Conservation (phyloP, 805 yeast species). For the Lachancea quebecensis region DNA sequence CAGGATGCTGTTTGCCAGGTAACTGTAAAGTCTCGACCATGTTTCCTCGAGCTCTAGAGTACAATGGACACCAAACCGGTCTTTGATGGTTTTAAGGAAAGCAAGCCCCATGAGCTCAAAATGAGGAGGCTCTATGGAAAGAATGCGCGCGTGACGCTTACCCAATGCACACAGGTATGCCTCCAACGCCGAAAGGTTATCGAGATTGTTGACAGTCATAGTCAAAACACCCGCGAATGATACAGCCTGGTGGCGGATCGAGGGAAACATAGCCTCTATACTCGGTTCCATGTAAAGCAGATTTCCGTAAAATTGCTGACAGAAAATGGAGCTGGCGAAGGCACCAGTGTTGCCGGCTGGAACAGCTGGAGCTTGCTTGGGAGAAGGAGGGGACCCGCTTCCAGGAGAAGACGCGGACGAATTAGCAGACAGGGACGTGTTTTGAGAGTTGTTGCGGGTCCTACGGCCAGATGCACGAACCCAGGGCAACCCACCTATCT, state of each 20-base stretch:
- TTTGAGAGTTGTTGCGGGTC: not conserved
- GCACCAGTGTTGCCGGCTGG: conserved; percentile 2
- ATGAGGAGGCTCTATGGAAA: conserved; percentile 63
- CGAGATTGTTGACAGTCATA: conserved; percentile 58
- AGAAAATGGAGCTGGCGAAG: conserved; percentile 49
- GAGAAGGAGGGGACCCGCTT: not conserved
- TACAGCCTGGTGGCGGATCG: conserved; percentile 70
- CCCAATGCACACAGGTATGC: conserved; percentile 58
- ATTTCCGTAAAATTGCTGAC: conserved; percentile 70
- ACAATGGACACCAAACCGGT: conserved; percentile 48
- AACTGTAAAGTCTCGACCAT: conserved; percentile 66
- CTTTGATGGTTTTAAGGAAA: conserved; percentile 58
- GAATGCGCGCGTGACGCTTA: conserved; percentile 65
- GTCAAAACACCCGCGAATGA: conserved; percentile 75
- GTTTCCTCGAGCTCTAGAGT: conserved; percentile 56
- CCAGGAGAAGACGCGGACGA: no score
- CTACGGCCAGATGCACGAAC: not conserved
- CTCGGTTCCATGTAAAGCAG: conserved; percentile 53
- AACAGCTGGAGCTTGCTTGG: not conserved
- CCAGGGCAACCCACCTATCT: not conserved
- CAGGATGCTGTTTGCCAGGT: conserved; percentile 58
- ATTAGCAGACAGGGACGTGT: no score
- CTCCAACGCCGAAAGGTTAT: conserved; percentile 49
- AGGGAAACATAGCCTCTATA: conserved; percentile 61
- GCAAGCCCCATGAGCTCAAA: conserved; percentile 72